These are phyloP conservation scores for Yamadazyma takamatsuzukensis DNA, from an alignment of 805 yeast genomes.

Conservation along the genomic window DNA sequence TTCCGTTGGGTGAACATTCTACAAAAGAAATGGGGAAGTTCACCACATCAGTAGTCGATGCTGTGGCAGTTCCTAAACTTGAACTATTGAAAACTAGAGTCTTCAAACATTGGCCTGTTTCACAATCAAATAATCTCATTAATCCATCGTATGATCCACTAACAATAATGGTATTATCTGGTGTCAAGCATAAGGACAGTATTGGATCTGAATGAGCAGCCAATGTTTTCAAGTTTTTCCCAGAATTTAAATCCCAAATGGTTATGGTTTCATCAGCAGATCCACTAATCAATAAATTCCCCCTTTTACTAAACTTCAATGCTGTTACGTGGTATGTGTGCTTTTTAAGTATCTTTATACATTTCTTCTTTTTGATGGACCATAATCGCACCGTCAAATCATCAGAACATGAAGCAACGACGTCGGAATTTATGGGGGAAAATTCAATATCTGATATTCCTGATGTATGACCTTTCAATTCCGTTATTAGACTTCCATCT, in stretches of 20 bases:
- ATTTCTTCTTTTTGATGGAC: conserved; percentile 51
- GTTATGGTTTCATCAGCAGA: conserved; percentile 88
- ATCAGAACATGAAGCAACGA: conserved; percentile 82
- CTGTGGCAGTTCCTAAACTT: conserved; percentile 55
- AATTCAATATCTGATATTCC: conserved; percentile 77
- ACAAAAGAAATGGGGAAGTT: conserved; percentile 74
- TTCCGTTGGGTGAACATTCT: conserved; percentile 74
- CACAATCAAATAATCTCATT: conserved; percentile 83
- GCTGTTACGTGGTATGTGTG: conserved; percentile 84
- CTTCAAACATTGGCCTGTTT: conserved; percentile 86
- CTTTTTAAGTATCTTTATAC: conserved; percentile 54
- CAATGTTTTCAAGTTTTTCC: conserved; percentile 68
- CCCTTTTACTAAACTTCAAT: conserved; percentile 66
- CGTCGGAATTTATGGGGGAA: conserved; percentile 64
- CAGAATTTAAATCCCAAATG: conserved; percentile 80
- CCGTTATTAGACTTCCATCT: conserved; percentile 26
- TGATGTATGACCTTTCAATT: conserved; percentile 54
- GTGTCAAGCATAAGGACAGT: conserved; percentile 66
- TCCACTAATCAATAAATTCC: conserved; percentile 76
- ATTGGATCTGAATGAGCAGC: conserved; percentile 95
- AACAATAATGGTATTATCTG: conserved; percentile 76
- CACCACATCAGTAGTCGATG: conserved; percentile 47
- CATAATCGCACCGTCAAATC: conserved; percentile 78
- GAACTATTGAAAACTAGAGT: conserved; percentile 77
- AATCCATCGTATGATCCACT: conserved; percentile 91